Evolutionary conservation across 345 rosid species (phyloP), one percentile per base, ranked within the genome.

Genomic region (Punica granatum): DNA sequence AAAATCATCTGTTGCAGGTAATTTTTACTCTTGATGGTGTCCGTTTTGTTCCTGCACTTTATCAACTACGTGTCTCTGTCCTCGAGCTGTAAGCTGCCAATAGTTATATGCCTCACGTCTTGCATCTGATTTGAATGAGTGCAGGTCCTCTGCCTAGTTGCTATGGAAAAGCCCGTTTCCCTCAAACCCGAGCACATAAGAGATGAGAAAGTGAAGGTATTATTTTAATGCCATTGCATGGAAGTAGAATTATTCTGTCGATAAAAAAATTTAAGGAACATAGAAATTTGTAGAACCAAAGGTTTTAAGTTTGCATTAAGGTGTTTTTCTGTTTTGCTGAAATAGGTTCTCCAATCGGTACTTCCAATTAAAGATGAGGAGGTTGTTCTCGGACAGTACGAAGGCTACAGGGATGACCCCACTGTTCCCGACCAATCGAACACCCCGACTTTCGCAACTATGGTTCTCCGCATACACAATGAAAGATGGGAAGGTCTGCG

Each of bases 401-500:
- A 89, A 65, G 97, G 98, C 60, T 94, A 94, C 69, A 88, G 74
- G 67, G 93, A 94, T 61, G 99, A 94, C 71, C 88, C 98, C 62
- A 94, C 99, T 65, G 98, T 92, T 76, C 99, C 99, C 26, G 84
- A 89, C 69, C 74, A 76, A 75, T 93, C 98, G 28, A 90, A 90
- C 79, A 93, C 97, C 65, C 97, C 98, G 67, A 93, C 97, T 0
- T 94, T 94, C 81, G 98, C 99, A 53, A 85, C 93, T 67, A 75
- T 82, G 46, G 74, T 94, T 72, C 89, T 94, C 53, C 91, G 82
- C 49, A 89, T 94, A 62, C 88, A 94, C 75, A 94, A 94, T 63
- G 97, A 91, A 85, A 84, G 99, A 86, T 94, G 99, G 99, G 99
- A 94, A 85, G 99, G 99, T 94, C 77, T 35, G 69, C 46, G 15